Evolutionary conservation across 2,329 filamentous ascomycete genomes (phyloP).

Genomic region (Raffaelea deltoideospora): DNA sequence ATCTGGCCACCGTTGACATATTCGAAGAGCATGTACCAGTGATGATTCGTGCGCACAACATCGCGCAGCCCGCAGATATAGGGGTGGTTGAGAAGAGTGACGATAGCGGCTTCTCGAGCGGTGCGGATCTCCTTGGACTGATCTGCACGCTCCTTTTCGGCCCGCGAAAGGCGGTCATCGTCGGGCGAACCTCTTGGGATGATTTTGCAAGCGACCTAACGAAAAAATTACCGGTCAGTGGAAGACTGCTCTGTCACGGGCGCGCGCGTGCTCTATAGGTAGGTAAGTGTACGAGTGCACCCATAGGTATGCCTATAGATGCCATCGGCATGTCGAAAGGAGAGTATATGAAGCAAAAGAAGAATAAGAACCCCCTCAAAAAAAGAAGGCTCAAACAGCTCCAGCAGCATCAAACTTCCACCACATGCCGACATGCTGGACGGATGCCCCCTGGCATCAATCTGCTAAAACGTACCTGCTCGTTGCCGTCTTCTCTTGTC

Average conservation of each 20-base stretch:
- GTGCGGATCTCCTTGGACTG: slow-evolving; percentile 95
- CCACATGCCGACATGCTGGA: too few relatives aligned
- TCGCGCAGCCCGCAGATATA: slow-evolving; percentile 94
- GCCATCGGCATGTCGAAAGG: too few relatives aligned
- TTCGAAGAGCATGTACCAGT: slow-evolving; percentile 99
- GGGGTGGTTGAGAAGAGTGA: slow-evolving; percentile 83
- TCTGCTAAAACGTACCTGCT: slow-evolving; percentile 70
- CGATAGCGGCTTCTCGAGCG: slow-evolving; percentile 88
- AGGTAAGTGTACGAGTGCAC: too few relatives aligned
- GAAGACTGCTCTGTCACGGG: too few relatives aligned
- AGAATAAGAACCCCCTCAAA: not conserved
- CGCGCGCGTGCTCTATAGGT: too few relatives aligned
- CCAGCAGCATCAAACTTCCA: not conserved
- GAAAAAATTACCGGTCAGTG: too few relatives aligned
- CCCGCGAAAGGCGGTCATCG: slow-evolving; percentile 56
- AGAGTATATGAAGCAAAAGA: not conserved
- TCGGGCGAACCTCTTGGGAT: slow-evolving; percentile 82
- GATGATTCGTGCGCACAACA: slow-evolving; percentile 87
- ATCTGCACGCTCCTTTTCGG: slow-evolving; percentile 76
- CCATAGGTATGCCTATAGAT: too few relatives aligned
- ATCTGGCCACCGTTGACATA: slow-evolving; percentile 98
- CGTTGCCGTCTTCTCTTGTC: slow-evolving; percentile 73
- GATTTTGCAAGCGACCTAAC: slow-evolving; percentile 91
- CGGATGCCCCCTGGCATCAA: too few relatives aligned
- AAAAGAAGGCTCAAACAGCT: not conserved